phyloP scores from a whole-genome alignment of 192 early-diverging fungal species.

The Entomortierella lignicola region DNA sequence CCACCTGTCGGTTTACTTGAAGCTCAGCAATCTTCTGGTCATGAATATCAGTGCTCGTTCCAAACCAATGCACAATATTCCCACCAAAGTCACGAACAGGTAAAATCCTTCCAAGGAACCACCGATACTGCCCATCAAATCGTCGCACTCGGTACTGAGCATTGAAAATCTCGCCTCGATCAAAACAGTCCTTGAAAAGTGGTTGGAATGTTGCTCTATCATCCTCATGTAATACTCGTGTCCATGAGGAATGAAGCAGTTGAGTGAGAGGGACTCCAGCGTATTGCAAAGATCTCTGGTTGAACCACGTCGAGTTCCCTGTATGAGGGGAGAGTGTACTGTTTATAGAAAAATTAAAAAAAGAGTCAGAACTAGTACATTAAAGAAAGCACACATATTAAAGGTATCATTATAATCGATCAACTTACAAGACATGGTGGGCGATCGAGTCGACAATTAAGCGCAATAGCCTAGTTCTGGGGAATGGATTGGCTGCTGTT shows the following conservation, averaged over 20 bases:
- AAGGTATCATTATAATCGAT: not conserved
- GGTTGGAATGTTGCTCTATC: constrained; percentile 51
- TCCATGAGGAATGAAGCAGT: constrained; percentile 59
- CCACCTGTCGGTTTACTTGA: constrained; percentile 57
- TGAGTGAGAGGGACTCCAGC: constrained; percentile 50
- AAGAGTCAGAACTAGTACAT: not conserved
- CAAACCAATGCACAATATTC: constrained; percentile 68
- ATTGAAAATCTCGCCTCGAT: constrained; percentile 61
- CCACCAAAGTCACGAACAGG: constrained; percentile 64
- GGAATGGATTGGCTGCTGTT: constrained; percentile 33
- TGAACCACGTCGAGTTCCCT: constrained; percentile 65
- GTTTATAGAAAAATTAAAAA: not conserved
- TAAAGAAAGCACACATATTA: not conserved
- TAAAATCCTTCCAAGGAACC: constrained; percentile 63
- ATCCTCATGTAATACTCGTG: constrained; percentile 63
- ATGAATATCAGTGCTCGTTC: constrained; percentile 67
- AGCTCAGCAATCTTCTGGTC: constrained; percentile 64
- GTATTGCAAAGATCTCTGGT: constrained; percentile 65
- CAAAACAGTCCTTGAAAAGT: constrained; percentile 59
- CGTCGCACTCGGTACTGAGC: constrained; percentile 63
- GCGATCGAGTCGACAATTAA: constrained; percentile 67
- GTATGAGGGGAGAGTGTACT: constrained; percentile 60
- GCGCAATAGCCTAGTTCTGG: constrained; percentile 59
- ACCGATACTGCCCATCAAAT: constrained; percentile 67
- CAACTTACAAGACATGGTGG: constrained; percentile 66